These are phyloP conservation scores for Heliosperma pusillum DNA, from an alignment of 148 eudicot genomes.

Conservation along the genomic window DNA sequence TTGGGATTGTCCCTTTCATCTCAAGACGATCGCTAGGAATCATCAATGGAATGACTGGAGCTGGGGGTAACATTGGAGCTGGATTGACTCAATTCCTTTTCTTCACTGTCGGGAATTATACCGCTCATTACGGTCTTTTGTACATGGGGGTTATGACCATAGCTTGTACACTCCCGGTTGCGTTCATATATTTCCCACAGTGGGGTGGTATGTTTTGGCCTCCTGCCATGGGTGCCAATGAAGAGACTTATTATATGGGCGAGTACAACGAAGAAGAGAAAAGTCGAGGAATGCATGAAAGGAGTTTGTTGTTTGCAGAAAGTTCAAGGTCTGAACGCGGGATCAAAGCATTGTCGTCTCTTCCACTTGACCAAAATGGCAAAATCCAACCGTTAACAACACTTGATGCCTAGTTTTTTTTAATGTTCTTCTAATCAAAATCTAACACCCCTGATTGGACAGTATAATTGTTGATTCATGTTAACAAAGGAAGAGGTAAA, in stretches of 20 bases:
- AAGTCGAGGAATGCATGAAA: slow-evolving; percentile 14
- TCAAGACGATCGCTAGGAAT: neutral
- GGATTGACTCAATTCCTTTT: neutral
- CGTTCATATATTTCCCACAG: slow-evolving; percentile 37
- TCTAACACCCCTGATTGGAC: neutral
- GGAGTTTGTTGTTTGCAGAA: neutral
- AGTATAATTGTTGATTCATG: too few relatives aligned
- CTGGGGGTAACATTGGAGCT: slow-evolving; percentile 10
- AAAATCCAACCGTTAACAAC: neutral
- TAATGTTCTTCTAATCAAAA: neutral
- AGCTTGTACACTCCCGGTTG: slow-evolving; percentile 31
- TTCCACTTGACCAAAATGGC: neutral
- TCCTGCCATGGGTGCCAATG: slow-evolving; percentile 25
- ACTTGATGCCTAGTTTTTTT: neutral
- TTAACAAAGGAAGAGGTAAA: too few relatives aligned
- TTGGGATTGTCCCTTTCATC: slow-evolving; percentile 3
- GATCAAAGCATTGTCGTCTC: neutral
- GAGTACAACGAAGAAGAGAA: slow-evolving; percentile 40
- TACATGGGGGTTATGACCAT: slow-evolving; percentile 39
- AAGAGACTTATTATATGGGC: slow-evolving; percentile 29
- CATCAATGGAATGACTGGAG: slow-evolving; percentile 8
- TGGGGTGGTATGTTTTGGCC: slow-evolving; percentile 50
- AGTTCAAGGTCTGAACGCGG: slow-evolving; percentile 8
- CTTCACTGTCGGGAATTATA: neutral
- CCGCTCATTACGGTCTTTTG: slow-evolving; percentile 20